Base-by-base conservation (phyloP, 371 early-diverging fungal species). In the Mortierella sp. region DNA sequence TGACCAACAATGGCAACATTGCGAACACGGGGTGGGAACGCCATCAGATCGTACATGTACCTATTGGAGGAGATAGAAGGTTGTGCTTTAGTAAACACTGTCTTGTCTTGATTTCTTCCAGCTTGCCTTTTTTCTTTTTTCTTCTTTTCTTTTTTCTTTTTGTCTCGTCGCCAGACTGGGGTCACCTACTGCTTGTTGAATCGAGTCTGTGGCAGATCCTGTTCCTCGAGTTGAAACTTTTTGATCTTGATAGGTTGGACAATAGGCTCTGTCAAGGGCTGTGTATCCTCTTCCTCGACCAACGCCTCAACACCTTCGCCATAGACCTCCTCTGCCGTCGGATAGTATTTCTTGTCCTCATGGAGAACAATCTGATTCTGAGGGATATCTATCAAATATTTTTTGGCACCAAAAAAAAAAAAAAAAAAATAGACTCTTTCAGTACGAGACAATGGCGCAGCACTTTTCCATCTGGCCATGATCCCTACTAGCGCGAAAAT, bases 291-390 rank as follows among this genome's bases (percentile, higher is more conserved):
- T 68, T 98, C 98, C 75, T 99, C 96, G 4, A 98, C 98, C 57
- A 99, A 75, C 0, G 94, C 90, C 81, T 99, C 99, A 16, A 98
- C 99, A 19, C 90, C 99, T 26, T 90, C 88, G 7, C 99, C 99
- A 81, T 95, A 99, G n/a, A 99, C 95, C 75, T 98, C 98, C 82
- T 94, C 95, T 4, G 98, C 98, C 23, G 94, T 91, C 9, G 98
- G 97, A 69, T 99, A 99, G 82, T 98, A 98, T 75, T 95, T 94
- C 81, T 98, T 98, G 76, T 99, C 98, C 81, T 99, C 98, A 72
- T 98, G 98, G 55, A 97, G 86, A 0, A 99, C 94, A 52, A 99
- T 89, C 79, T 95, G 93, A 64, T 87, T 92, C 48, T 85, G 81
- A 29, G 92, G 86, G 74, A 88, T 84, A 61, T 89, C 90, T 91